phyloP scores from a whole-genome alignment of 2,329 filamentous ascomycete species.

The Colletotrichum gigasporum region DNA sequence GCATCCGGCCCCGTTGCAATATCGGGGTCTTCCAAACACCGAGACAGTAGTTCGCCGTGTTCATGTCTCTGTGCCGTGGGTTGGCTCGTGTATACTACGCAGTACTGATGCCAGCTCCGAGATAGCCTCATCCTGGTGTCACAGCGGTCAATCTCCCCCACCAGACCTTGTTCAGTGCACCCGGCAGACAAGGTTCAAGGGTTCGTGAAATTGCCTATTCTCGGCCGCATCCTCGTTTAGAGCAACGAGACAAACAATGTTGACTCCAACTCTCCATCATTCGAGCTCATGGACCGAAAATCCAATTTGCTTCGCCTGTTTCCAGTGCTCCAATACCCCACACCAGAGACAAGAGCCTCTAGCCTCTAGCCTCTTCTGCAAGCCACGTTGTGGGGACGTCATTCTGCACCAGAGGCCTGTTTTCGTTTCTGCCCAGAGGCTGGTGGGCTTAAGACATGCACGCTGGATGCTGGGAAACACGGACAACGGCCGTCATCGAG shows the following conservation, averaged over 20 bases:
- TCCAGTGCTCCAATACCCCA: constrained; percentile 7
- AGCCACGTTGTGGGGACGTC: constrained; percentile 20
- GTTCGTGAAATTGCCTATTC: constrained; percentile 18
- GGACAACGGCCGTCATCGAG: constrained; percentile 15
- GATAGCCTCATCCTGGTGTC: constrained; percentile 8
- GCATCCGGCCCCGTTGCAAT: neutral
- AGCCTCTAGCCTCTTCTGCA: constrained; percentile 1
- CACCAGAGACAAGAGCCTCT: neutral
- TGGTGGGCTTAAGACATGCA: neutral
- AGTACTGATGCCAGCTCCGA: neutral
- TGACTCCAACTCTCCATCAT: constrained; percentile 10
- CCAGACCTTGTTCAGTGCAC: constrained; percentile 2
- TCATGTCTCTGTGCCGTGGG: neutral
- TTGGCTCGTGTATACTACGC: neutral
- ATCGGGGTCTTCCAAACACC: neutral
- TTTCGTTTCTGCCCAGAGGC: neutral
- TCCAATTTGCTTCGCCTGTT: constrained; percentile 10
- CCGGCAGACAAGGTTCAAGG: constrained; percentile 23
- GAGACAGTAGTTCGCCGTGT: neutral
- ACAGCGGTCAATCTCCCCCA: constrained; percentile 8
- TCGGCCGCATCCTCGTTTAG: constrained; percentile 10
- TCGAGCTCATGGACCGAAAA: constrained; percentile 10
- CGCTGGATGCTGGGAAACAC: constrained; percentile 1
- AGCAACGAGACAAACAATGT: neutral
- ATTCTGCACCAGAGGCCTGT: neutral